Base-by-base conservation (phyloP, 331 rosid species). In the Quercus phellos region DNA sequence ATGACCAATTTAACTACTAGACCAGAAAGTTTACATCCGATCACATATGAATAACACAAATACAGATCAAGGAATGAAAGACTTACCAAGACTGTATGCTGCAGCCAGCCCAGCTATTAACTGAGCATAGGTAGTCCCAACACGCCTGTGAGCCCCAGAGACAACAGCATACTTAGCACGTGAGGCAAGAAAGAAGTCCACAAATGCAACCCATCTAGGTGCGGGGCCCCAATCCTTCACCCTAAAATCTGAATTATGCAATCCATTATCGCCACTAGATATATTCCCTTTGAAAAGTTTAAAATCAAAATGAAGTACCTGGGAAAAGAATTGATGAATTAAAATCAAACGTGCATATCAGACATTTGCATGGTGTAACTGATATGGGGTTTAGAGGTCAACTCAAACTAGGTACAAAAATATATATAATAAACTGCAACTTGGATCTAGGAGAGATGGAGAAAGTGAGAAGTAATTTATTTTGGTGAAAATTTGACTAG, bases 131-230 rank as follows among this genome's bases (percentile, higher is more conserved):
- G 99, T 94, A 58, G 99, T 94, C 77, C 98, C 99, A 68, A 94
- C 93, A 63, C 98, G 99, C 74, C 94, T 72, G 54, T 94, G 97
- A 80, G 99, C 99, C 77, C 98, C 99, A 1, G 99, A 91, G 42
- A 92, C 84, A 68, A 87, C 90, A 42, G 91, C 97, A 85, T 88
- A 82, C 72, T 85, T 90, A 66, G 99, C 97, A 0, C 90, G 94
- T 43, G 99, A 88, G 18, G 99, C 99, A 35, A 94, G 97, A 81
- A 94, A 94, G 84, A 94, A 94, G 79, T 94, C 98, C 42, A 94
- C 99, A 87, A 94, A 94, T 55, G 98, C 99, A 81, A 94, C 99
- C 99, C 98, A 92, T 85, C 99, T 90, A 51, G 99, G 99, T n/a
- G 99, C 95, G 1, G 99, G 97, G 46, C 99, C 98, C 98, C 99